Base-by-base conservation (phyloP, 306 rosid genomes). In the Prosopis cineraria region DNA sequence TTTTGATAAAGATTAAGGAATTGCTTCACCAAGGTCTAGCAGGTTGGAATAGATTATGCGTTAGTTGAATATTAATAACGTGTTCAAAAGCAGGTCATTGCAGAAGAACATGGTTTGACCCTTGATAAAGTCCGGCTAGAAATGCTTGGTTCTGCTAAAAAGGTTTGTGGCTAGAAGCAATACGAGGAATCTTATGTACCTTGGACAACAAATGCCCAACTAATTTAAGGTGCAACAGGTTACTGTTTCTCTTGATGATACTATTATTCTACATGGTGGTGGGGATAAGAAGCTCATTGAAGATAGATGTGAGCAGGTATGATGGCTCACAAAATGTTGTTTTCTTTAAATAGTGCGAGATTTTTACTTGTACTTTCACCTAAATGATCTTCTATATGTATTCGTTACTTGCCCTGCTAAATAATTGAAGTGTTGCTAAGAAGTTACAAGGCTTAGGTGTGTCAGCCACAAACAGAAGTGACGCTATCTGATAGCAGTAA, bases 241-340 rank as follows among this genome's bases (percentile, higher is more conserved):
- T 70, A 88, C 96, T 79, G 82, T 95, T 78, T 85, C 98, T 62
- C 85, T 89, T 74, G 98, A 92, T 73, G 97, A 95, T 80, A 87
- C 98, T 63, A 82, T 95, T 71, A 72, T 95, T 89, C 90, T 92
- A 63, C 89, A 91, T 69, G 98, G 98, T n/a, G 96, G 96, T 16
- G 98, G 98, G 67, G 93, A 95, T 80, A 95, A 92, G 96, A 95
- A 91, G 77, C 84, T 86, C 76, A 84, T 95, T 77, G 97, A 91
- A 88, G 98, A 91, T 77, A 91, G 98, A 88, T 92, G 98, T 58
- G 92, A 87, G 44, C 84, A 92, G 96, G 98, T 95, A 82, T 34
- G 33, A 48, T 74, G 43, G 37, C 29, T 22, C 33, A 20, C n/a
- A n/a, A 31, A 48, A 52, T 60, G n/a, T 41, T 29, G 70, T 72